These are phyloP conservation scores for Ichthyophthirius multifiliis DNA, from an alignment of 169 alveolate genomes.

Conservation along the genomic window DNA sequence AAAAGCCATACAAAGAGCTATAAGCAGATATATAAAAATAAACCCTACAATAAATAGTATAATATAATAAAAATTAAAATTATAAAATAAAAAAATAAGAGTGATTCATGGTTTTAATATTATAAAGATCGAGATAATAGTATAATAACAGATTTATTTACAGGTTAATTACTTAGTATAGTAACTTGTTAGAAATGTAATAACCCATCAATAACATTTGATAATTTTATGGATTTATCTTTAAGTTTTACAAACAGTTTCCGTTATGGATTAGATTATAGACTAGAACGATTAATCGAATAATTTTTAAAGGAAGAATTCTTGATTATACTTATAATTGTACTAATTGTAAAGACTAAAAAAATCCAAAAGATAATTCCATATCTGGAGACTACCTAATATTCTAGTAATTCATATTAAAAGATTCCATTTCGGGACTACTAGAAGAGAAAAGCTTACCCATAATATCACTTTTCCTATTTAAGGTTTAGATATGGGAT, in stretches of 20 bases:
- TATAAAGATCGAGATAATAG: constrained; percentile 56
- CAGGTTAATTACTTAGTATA: constrained; percentile 56
- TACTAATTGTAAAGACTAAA: constrained; percentile 59
- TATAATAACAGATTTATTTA: constrained; percentile 52
- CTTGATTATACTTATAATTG: constrained; percentile 58
- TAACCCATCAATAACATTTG: constrained; percentile 54
- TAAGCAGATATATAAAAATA: constrained; percentile 21
- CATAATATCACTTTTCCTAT: constrained; percentile 62
- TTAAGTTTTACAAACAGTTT: constrained; percentile 45
- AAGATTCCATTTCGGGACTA: constrained; percentile 66
- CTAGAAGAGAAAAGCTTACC: constrained; percentile 58
- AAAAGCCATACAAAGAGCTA: constrained; percentile 59
- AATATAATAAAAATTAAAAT: background rate
- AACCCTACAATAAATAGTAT: constrained; percentile 21
- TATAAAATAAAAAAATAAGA: constrained; percentile 22
- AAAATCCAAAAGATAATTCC: constrained; percentile 54
- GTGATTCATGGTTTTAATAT: constrained; percentile 59
- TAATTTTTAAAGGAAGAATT: constrained; percentile 46
- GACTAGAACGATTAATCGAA: constrained; percentile 36
- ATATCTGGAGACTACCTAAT: constrained; percentile 76
- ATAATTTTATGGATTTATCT: constrained; percentile 66
- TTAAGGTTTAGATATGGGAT: constrained; percentile 51
- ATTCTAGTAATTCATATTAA: constrained; percentile 77
- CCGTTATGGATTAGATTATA: constrained; percentile 1
- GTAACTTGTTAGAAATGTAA: constrained; percentile 53